Evolutionary conservation across 805 yeast genomes (phyloP).

Genomic region (Yamadazyma nakazawae): DNA sequence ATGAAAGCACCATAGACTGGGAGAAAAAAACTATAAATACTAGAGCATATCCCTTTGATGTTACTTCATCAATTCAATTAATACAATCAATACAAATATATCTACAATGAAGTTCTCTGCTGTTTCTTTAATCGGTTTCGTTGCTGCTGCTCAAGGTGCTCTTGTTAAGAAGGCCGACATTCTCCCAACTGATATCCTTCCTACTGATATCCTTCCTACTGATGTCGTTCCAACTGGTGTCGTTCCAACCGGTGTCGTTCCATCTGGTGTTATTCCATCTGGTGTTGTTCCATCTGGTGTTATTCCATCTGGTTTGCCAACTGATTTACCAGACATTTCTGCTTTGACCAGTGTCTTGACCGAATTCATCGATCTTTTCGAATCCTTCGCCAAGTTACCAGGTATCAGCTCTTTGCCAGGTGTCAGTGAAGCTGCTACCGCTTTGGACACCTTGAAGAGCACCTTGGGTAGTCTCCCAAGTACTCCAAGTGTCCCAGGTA

Average conservation of each 20-base stretch:
- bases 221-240: constrained; percentile 9
- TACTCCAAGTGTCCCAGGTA: neutral
- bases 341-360: constrained; percentile 7
- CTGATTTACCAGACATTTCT: neutral
- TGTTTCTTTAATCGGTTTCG: constrained; percentile 9
- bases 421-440: constrained; percentile 9
- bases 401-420: constrained; percentile 12
- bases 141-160: constrained; percentile 13
- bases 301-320: constrained; percentile 4
- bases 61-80: neutral
- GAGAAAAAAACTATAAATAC: neutral
- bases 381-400: constrained; percentile 9
- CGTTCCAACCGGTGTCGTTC: constrained; percentile 1
- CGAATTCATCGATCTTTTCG: constrained; percentile 7
- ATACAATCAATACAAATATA: neutral
- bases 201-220: constrained; percentile 6
- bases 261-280: constrained; percentile 5
- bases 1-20: too few species aligned
- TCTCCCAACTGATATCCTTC: constrained; percentile 3
- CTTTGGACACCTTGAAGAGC: neutral
- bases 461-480: neutral
- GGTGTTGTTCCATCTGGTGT: constrained; percentile 5
- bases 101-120: constrained; percentile 12
- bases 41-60: neutral
- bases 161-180: constrained; percentile 12